Base-by-base conservation (phyloP, 2,329 filamentous ascomycete species). In the Monosporascus sp. region DNA sequence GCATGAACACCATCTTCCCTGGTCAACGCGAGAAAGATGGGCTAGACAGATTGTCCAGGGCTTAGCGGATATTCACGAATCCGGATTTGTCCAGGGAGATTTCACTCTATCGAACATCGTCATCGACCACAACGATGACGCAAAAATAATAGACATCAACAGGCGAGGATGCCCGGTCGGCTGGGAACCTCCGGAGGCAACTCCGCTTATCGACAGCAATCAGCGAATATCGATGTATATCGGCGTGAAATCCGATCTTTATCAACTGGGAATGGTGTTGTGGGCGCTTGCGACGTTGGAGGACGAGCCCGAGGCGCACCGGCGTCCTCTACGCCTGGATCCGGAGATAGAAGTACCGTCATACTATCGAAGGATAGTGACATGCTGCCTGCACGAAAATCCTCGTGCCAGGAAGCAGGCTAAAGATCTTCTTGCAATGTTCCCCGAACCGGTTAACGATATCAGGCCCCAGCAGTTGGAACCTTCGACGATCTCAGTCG, bases 81-180 rank as follows among this genome's bases (percentile, higher is more conserved):
- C 90, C 22, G 94, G 94, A 5, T 97, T 96, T 68, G 94, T 99
- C 11, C 94, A 99, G 66, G 94, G 94, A 24, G 94, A 99, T 67
- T 97, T 99, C 60, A 99, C 94, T 0, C 78, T 99, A 27, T 96
- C 92, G 5, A 99, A 99, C 67, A 96, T 99, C 59, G 94, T 99
- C 56, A 88, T 99, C 63, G 90, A 97, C 68, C 79, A 80, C 14
- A 73, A 88, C 44, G 86, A 91, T 65, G 81, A 97, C 65, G 94
- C 93, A 8, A 93, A 95, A 64, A 97, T 99, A 60, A 99, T 99
- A 65, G 94, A 99, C 70, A 97, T 99, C 74, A 99, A 99, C 72
- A 82, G 94, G 52, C 81, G 94, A 62, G 94, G 94, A n/a, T 99
- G 94, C 64, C 94, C 94, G 0, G 89, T 97, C 5, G 93, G 93